Evolutionary conservation across 441 rosid species (phyloP).

Genomic region (Brassica balearica): DNA sequence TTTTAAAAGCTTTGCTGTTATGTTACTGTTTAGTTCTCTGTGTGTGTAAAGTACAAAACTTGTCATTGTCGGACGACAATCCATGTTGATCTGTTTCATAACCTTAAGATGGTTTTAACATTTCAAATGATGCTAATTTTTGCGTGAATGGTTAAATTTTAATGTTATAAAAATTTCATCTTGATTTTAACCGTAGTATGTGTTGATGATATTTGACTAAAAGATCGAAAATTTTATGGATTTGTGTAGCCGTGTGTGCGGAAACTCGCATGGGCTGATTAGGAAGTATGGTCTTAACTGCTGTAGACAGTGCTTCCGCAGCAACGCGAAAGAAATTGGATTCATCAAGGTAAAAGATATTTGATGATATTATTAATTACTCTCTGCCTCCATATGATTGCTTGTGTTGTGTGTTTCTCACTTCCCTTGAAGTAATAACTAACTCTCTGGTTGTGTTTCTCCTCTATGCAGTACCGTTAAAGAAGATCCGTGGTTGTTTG

Average conservation of each 20-base stretch:
- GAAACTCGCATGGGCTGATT: slow-evolving; percentile 71
- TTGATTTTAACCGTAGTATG: not conserved
- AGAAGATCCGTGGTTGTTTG: not conserved
- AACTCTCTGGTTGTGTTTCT: not conserved
- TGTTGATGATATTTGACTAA: not conserved
- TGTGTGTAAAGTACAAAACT: not conserved
- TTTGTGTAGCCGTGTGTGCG: slow-evolving; percentile 63
- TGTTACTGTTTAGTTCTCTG: not conserved
- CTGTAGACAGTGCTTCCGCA: slow-evolving; percentile 79
- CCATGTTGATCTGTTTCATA: not conserved
- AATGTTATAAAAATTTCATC: not conserved
- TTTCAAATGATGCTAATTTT: not conserved
- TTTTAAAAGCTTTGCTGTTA: not conserved
- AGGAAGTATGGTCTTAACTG: slow-evolving; percentile 79
- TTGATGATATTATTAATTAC: not conserved
- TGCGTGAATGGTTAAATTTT: not conserved
- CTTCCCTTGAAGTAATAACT: not conserved
- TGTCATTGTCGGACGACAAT: not conserved
- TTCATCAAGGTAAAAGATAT: slow-evolving; percentile 58
- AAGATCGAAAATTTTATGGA: not conserved
- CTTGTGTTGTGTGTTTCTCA: not conserved
- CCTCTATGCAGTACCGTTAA: slow-evolving; percentile 63
- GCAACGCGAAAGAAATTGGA: slow-evolving; percentile 80
- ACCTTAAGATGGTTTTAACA: not conserved
- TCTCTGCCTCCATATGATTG: not conserved